Percentiles rank a stretch among this genome's conserved stretches.
These are phyloP conservation scores for Nephelium lappaceum DNA, from an alignment of 345 rosid genomes.

Conservation along the genomic window DNA sequence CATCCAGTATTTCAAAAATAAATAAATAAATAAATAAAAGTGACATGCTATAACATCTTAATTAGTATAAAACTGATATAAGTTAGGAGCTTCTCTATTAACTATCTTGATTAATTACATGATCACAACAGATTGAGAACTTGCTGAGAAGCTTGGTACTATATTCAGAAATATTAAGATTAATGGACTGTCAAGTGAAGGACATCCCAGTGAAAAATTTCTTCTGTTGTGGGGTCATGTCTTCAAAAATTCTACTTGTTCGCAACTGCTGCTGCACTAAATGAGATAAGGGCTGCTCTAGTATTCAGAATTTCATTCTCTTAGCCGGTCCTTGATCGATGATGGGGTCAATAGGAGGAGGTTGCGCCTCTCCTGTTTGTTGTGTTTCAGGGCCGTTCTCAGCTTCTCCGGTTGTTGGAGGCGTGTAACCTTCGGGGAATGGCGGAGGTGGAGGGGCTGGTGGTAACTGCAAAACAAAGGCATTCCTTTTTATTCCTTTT, in stretches of 20 bases:
- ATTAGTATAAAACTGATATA: not conserved
- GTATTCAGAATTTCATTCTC: constrained; percentile 64
- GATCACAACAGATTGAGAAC: too few relatives aligned
- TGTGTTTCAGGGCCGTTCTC: constrained; percentile 69
- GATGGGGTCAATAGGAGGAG: constrained; percentile 73
- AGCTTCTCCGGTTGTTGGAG: constrained; percentile 52
- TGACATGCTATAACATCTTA: not conserved
- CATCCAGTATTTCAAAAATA: too few relatives aligned
- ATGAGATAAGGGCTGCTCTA: not conserved
- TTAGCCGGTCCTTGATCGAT: constrained; percentile 97
- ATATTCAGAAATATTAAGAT: not conserved
- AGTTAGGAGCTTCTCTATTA: not conserved
- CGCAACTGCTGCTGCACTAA: not conserved
- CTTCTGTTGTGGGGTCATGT: not conserved
- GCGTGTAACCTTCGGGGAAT: constrained; percentile 84
- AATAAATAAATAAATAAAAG: too few relatives aligned
- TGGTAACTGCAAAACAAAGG: constrained; percentile 53
- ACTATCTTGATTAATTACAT: not conserved
- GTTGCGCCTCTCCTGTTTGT: constrained; percentile 60
- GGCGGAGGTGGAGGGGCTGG: constrained; percentile 93
- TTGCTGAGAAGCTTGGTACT: not conserved
- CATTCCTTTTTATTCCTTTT: not conserved
- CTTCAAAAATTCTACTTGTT: not conserved
- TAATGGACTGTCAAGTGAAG: not conserved
- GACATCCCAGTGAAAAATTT: not conserved